Base-by-base conservation (phyloP, 139 green algal genomes). In the Coelastrella sp. region DNA sequence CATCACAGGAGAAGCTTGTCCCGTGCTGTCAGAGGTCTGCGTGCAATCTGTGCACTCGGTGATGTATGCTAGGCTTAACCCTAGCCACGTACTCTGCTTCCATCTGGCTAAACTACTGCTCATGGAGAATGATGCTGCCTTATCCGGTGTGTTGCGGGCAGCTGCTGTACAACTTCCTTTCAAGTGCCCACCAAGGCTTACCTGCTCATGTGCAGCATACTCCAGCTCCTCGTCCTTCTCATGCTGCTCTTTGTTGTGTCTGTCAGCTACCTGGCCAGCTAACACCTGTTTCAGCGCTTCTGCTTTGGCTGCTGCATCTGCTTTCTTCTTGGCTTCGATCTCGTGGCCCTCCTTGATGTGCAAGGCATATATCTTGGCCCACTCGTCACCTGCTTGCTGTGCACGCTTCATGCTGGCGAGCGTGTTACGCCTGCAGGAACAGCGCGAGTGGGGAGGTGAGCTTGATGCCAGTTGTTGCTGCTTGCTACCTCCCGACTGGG, bases 301-400 rank as follows among this genome's bases (percentile, higher is more conserved):
- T 58, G 73, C 73, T 64, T 90, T 74, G 10, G 54, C 32, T 58
- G 68, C 87, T 73, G 80, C 66, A 17, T 59, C 64, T 23, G 87
- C 65, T 64, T 89, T 87, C 10, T 84, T 66, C 19, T 86, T 89
- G 7, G 79, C 87, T 20, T 91, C 87, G 22, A 90, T 47, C 54
- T 88, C 54, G 7, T 75, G 17, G 1, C 83, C 83, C 68, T 88
- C 83, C 68, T 88, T 81, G 80, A 94, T 90, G 64, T 83, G 89
- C 77, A 91, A 90, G 61, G 91, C 68, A 80, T 87, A 94, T 64
- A 94, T 93, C 14, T 92, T 91, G 19, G 92, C 88, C 92, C 92
- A 94, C 88, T 94, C 92, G n/a, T 94, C 90, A 7, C 88, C 90
- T 4, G 87, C 87, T 22, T 92, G 68, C 68, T 93, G 90, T 6